Evolutionary conservation across 257 asterid genomes (phyloP), one percentile per base, ranked within the genome.

Genomic region (Solanum acaule): DNA sequence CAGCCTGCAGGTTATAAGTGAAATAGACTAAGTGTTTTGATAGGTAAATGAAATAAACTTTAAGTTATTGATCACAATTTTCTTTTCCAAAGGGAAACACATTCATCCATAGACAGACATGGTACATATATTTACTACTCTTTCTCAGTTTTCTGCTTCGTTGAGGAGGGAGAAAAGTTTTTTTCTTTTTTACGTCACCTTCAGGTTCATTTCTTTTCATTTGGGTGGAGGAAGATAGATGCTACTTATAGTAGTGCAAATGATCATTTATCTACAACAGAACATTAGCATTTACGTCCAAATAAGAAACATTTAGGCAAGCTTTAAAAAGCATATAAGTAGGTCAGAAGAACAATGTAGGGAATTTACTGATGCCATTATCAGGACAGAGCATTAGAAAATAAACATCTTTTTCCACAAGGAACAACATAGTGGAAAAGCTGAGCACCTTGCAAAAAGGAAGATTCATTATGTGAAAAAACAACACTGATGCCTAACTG

Each of bases 401-500:
- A 59, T 40, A 33, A 87, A 88, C 44, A 40, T 85, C 88, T 25
- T 70, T 86, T 56, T 86, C 72, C 46, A 37, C 76, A 13, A 18
- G 34, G 88, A 91, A 84, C 90, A 89, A 91, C 89, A 85, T 88
- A 86, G 37, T 72, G 86, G 89, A 82, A 88, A 91, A 87, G 89
- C 86, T 88, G 89, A 90, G 85, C 70, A 89, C 88, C 93, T 82
- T 83, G 61, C 40, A 68, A 61, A 92, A 88, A 83, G 90, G 88
- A 90, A 91, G 93, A 91, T 94, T 90, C 93, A 91, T 90, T 77
- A 87, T 89, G 95, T 81, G 91, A 92, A 92, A 89, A 94, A 94
- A 93, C 93, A 88, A 89, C 92, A 90, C 87, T 70, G 92, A 89
- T 81, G 70, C 83, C 85, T 86, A 83, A 70, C 42, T 76, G 40